Evolutionary conservation across 2,329 filamentous ascomycete species (phyloP).

Genomic region (Hypocrella siamensis): DNA sequence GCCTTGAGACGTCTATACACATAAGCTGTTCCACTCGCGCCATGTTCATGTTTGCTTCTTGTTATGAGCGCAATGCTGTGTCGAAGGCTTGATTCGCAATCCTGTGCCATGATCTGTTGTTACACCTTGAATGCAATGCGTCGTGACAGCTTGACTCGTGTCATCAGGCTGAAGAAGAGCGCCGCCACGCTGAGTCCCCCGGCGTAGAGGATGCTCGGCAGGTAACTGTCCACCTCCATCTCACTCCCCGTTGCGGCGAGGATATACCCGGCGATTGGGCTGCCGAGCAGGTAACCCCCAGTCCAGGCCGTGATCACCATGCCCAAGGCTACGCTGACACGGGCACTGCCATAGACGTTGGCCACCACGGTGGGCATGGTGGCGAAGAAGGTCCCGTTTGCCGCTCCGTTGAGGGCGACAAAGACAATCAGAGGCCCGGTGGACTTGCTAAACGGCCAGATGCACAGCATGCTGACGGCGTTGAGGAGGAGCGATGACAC

Average conservation of each 20-base stretch:
- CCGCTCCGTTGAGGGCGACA: constrained; percentile 38
- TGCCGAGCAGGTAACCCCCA: constrained; percentile 35
- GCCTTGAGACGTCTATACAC: too few relatives aligned
- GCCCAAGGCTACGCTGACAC: constrained; percentile 38
- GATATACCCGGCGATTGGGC: constrained; percentile 42
- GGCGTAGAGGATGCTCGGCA: constrained; percentile 44
- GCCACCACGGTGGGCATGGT: constrained; percentile 44
- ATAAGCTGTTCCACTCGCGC: too few relatives aligned
- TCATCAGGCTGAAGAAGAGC: constrained; percentile 10
- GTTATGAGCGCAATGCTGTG: too few relatives aligned
- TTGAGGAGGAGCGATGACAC: constrained; percentile 30
- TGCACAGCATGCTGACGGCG: constrained; percentile 36
- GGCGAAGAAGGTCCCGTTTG: constrained; percentile 45
- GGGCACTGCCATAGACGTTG: constrained; percentile 36
- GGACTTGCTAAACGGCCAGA: constrained; percentile 26
- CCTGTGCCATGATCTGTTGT: not conserved
- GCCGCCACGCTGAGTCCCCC: constrained; percentile 32
- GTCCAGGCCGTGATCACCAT: constrained; percentile 45
- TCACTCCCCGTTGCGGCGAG: constrained; percentile 35
- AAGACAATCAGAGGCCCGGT: constrained; percentile 36
- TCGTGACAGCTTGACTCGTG: not conserved
- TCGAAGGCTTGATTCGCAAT: too few relatives aligned
- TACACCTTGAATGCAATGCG: not conserved
- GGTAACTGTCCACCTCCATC: constrained; percentile 31
- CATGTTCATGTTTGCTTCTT: too few relatives aligned